phyloP scores from a whole-genome alignment of 208 protist species.

The Angomonas desouzai region DNA sequence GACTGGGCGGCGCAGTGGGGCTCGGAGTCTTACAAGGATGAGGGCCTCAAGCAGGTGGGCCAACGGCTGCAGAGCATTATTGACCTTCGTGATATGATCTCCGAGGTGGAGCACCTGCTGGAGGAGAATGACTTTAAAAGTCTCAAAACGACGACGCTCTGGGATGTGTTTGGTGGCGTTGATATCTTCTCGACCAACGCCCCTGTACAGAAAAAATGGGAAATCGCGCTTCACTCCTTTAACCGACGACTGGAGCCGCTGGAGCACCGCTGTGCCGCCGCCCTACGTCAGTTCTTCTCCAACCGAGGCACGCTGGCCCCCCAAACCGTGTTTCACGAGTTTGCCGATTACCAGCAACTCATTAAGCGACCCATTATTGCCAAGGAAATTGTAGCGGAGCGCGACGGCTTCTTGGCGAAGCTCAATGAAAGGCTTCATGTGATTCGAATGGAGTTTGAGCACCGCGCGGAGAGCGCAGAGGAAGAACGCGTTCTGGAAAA shows the following conservation, averaged over 20 bases:
- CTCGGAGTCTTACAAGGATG: slow-evolving; percentile 47
- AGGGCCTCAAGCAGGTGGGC: slow-evolving; percentile 39
- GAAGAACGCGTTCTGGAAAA: slow-evolving; percentile 73
- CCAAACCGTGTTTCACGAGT: slow-evolving; percentile 85
- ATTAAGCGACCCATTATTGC: slow-evolving; percentile 82
- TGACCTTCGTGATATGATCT: slow-evolving; percentile 56
- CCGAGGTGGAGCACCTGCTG: slow-evolving; percentile 74
- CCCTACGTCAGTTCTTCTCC: slow-evolving; percentile 73
- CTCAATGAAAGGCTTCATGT: slow-evolving; percentile 83
- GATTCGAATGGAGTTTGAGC: slow-evolving; percentile 87
- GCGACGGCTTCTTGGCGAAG: slow-evolving; percentile 79
- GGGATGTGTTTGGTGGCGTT: slow-evolving; percentile 69
- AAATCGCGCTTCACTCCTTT: slow-evolving; percentile 52
- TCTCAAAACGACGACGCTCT: slow-evolving; percentile 65
- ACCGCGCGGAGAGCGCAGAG: slow-evolving; percentile 65
- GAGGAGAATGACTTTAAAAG: slow-evolving; percentile 35
- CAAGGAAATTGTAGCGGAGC: slow-evolving; percentile 83
- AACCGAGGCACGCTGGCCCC: slow-evolving; percentile 57
- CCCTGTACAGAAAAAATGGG: slow-evolving; percentile 64
- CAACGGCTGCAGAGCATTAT: slow-evolving; percentile 52
- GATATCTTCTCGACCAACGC: slow-evolving; percentile 62
- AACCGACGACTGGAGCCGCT: slow-evolving; percentile 80
- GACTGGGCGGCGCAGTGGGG: slow-evolving; percentile 74
- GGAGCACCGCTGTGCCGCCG: slow-evolving; percentile 75
- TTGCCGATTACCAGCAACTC: slow-evolving; percentile 74